Evolutionary conservation across 768 basidiomycete genomes (phyloP).

Genomic region (Butyriboletus loyo): DNA sequence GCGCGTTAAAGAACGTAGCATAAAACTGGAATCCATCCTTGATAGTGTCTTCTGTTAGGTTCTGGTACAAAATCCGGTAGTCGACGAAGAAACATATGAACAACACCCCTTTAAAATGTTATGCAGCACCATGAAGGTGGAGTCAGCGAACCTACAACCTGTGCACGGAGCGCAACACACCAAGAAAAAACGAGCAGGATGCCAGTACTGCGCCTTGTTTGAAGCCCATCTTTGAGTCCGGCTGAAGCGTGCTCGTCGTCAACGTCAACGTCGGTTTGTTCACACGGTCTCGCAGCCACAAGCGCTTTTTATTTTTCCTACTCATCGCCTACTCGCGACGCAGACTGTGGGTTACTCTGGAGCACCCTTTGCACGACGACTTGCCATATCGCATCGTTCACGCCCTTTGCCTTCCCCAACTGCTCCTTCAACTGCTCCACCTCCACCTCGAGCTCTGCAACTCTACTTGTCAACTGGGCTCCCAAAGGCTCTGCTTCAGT

Average conservation of each 20-base stretch:
- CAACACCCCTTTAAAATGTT: constrained; percentile 55
- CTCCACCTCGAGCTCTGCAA: constrained; percentile 72
- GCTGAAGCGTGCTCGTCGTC: background rate
- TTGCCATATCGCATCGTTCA: constrained; percentile 95
- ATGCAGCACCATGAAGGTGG: background rate
- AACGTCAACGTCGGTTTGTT: background rate
- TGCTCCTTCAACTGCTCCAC: constrained; percentile 63
- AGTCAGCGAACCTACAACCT: constrained; percentile 11
- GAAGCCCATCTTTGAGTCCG: constrained; percentile 66
- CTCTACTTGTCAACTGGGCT: constrained; percentile 48
- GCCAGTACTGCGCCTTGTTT: constrained; percentile 84
- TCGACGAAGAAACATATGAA: constrained; percentile 88
- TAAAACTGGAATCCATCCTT: constrained; percentile 88
- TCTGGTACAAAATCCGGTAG: constrained; percentile 75
- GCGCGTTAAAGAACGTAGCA: constrained; percentile 88
- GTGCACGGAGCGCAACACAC: constrained; percentile 41
- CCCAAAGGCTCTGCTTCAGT: constrained; percentile 26
- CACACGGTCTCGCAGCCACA: constrained; percentile 26
- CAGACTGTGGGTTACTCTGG: constrained; percentile 7
- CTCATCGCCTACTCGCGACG: constrained; percentile 1
- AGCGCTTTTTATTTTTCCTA: background rate
- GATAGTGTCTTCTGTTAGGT: constrained; percentile 59
- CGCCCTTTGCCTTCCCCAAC: constrained; percentile 79
- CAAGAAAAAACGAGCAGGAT: constrained; percentile 87
- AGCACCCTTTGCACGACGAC: constrained; percentile 67